These are phyloP conservation scores for Erysiphe pulchra DNA, from an alignment of 2,329 filamentous ascomycete genomes.

Conservation along the genomic window DNA sequence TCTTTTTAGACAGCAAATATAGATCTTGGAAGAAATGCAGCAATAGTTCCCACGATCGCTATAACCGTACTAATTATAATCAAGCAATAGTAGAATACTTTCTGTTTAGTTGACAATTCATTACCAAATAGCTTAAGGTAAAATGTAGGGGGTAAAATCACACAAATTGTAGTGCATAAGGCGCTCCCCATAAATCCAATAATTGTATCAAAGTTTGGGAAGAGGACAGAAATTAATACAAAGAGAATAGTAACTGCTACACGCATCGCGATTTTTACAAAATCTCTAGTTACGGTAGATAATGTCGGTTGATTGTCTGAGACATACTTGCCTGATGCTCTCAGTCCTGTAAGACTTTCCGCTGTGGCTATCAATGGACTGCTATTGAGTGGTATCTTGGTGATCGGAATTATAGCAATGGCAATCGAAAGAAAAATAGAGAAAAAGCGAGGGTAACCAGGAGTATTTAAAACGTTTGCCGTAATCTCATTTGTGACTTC, in stretches of 20 bases:
- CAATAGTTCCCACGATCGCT: slow-evolving; percentile 56
- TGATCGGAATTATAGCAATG: slow-evolving; percentile 79
- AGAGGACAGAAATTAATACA: slow-evolving; percentile 44
- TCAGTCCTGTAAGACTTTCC: slow-evolving; percentile 55
- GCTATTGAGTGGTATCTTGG: slow-evolving; percentile 78
- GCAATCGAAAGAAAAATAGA: slow-evolving; percentile 64
- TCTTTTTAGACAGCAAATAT: slow-evolving; percentile 26
- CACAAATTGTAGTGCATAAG: slow-evolving; percentile 80
- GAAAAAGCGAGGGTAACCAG: slow-evolving; percentile 46
- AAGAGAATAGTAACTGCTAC: slow-evolving; percentile 44
- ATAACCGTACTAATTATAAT: slow-evolving; percentile 43
- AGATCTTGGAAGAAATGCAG: slow-evolving; percentile 66
- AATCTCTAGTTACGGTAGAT: slow-evolving; percentile 27
- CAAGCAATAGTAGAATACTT: slow-evolving; percentile 37
- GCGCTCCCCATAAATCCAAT: slow-evolving; percentile 64
- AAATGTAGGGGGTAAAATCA: slow-evolving; percentile 71
- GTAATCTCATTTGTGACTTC: slow-evolving; percentile 73
- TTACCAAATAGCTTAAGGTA: slow-evolving; percentile 71
- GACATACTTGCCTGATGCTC: slow-evolving; percentile 17
- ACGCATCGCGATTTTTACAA: slow-evolving; percentile 34
- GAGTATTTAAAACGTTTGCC: slow-evolving; percentile 54
- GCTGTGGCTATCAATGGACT: slow-evolving; percentile 68
- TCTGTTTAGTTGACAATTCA: slow-evolving; percentile 39
- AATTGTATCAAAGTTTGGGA: slow-evolving; percentile 43
- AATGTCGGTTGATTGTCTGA: slow-evolving; percentile 24